Base-by-base conservation (phyloP, 495 filamentous ascomycete genomes). In the Arthonia radiata region DNA sequence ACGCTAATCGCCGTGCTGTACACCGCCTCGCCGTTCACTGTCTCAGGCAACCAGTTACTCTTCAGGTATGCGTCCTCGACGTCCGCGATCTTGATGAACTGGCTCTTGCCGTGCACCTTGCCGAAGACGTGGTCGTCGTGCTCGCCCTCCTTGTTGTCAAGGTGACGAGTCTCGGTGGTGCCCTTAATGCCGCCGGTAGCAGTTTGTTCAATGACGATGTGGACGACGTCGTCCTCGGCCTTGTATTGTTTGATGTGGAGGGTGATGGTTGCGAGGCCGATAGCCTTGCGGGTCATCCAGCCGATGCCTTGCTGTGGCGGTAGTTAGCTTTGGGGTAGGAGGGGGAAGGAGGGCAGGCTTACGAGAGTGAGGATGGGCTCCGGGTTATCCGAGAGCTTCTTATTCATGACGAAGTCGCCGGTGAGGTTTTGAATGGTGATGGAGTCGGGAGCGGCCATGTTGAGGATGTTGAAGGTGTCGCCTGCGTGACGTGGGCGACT, bases 1-100 rank as follows among this genome's bases (percentile, higher is more conserved):
- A 52, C 27, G 46, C 55, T 70, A 37, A 57, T 50, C 10, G 66
- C 71, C 29, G 49, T 47, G 31, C 45, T 57, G 29, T 68, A 34
- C 2, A 79, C 34, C 3, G 61, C 50, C 0, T 67, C 64, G 1
- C 37, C 47, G 28, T 64, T 56, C 11, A 32, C 43, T 0, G 56
- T 56, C 17, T 46, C 61, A 31, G 59, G 53, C 10, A 56, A 29
- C 57, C 64, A 64, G 21, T 57, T 66, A 4, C 41, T 37, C 27
- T 43, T 47, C 13, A 70, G 40, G 23, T 49, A 64, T 23, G 37
- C 19, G 16, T 36, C 42, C 29, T 47, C 46, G 15, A 41, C 31
- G 2, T 38, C 37, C 19, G 6, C 19, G 7, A 11, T 11, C 7
- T 11, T 11, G 19, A 22, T 22, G 19, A 7, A 22, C 11, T 22